phyloP scores from a whole-genome alignment of 495 filamentous ascomycete genomes.

The Usnea hakonensis region DNA sequence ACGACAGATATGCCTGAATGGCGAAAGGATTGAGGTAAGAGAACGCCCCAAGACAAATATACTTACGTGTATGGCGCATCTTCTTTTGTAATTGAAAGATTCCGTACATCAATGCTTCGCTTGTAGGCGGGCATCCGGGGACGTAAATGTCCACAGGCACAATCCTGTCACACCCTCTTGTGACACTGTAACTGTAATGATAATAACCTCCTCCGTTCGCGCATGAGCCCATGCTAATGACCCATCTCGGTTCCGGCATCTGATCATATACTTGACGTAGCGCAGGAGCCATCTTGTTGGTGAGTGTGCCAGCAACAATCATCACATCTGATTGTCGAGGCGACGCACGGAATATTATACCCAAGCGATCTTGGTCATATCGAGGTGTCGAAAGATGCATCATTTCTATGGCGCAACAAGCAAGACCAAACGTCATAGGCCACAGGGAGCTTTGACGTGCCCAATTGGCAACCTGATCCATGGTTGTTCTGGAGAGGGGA shows the following conservation, averaged over 20 bases:
- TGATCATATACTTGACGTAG: slow-evolving; percentile 88
- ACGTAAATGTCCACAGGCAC: slow-evolving; percentile 92
- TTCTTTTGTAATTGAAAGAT: slow-evolving; percentile 84
- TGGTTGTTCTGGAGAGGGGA: slow-evolving; percentile 52
- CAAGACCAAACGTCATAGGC: slow-evolving; percentile 90
- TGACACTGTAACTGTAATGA: slow-evolving; percentile 86
- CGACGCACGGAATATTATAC: slow-evolving; percentile 90
- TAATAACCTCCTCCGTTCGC: slow-evolving; percentile 94
- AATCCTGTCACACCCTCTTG: slow-evolving; percentile 80
- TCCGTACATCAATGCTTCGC: slow-evolving; percentile 82
- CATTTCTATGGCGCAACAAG: slow-evolving; percentile 92
- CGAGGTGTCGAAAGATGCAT: slow-evolving; percentile 91
- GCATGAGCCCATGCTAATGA: slow-evolving; percentile 84
- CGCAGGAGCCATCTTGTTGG: slow-evolving; percentile 93
- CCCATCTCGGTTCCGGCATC: slow-evolving; percentile 92
- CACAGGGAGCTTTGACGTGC: slow-evolving; percentile 81
- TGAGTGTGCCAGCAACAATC: slow-evolving; percentile 88
- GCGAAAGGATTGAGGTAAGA: not conserved
- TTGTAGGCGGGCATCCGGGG: slow-evolving; percentile 82
- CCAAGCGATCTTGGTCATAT: slow-evolving; percentile 86
- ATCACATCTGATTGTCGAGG: slow-evolving; percentile 90
- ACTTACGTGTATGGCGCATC: slow-evolving; percentile 57
- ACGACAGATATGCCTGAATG: not conserved
- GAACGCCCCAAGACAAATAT: not conserved
- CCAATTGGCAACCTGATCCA: slow-evolving; percentile 82